These are phyloP conservation scores for Crithidia acanthocephali DNA, from an alignment of 208 protist species.

Conservation along the genomic window DNA sequence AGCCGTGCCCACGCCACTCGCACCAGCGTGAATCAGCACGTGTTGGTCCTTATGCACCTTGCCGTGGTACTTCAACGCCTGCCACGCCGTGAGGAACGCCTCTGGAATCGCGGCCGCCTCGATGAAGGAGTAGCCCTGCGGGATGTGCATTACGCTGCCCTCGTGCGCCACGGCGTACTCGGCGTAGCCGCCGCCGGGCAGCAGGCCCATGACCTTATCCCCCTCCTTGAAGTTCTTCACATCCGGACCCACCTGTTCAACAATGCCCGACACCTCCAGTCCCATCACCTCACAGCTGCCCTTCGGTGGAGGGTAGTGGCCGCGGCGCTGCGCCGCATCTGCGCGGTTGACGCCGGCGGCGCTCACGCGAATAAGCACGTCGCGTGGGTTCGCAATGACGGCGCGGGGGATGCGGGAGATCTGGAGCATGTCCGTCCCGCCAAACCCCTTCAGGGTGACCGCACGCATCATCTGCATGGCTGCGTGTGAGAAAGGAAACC, in stretches of 20 bases:
- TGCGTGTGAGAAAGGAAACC: background rate
- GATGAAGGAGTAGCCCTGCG: constrained; percentile 80
- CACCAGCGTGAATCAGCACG: constrained; percentile 90
- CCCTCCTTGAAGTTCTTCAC: constrained; percentile 80
- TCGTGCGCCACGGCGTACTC: constrained; percentile 87
- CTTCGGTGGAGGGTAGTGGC: constrained; percentile 88
- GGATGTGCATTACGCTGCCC: constrained; percentile 81
- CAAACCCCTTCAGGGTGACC: constrained; percentile 79
- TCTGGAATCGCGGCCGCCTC: constrained; percentile 93
- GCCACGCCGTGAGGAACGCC: constrained; percentile 93
- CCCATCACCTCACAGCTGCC: constrained; percentile 85
- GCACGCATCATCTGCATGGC: constrained; percentile 82
- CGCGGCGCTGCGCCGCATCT: constrained; percentile 80
- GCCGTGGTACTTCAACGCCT: constrained; percentile 78
- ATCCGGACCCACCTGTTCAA: constrained; percentile 61
- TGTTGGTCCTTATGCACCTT: constrained; percentile 61
- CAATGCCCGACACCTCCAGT: constrained; percentile 90
- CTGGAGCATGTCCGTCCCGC: constrained; percentile 61
- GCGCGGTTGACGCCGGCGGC: constrained; percentile 91
- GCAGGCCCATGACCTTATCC: constrained; percentile 88
- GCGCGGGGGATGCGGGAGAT: constrained; percentile 53
- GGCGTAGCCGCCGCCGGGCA: constrained; percentile 92
- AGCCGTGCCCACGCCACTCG: constrained; percentile 90
- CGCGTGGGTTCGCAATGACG: constrained; percentile 35
- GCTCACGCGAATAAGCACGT: constrained; percentile 89